phyloP scores from a whole-genome alignment of 1,139 yeast species.

The Protomyces macrosporus region DNA sequence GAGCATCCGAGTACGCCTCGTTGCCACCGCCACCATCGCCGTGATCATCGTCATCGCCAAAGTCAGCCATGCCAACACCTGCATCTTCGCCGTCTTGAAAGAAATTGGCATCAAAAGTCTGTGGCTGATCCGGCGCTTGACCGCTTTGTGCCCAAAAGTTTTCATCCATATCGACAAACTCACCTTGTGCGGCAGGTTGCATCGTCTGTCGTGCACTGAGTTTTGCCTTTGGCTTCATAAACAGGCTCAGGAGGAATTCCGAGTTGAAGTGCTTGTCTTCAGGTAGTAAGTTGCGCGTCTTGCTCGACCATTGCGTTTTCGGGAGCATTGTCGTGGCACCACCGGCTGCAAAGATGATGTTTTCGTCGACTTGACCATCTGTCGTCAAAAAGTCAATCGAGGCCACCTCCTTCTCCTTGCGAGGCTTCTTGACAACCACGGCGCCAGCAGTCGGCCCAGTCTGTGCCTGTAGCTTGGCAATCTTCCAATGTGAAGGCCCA shows the following conservation, averaged over 20 bases:
- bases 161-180: conserved; percentile 46
- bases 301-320: conserved; percentile 43
- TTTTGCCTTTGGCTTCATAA: conserved; percentile 56
- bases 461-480: conserved; percentile 47
- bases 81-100: conserved; percentile 41
- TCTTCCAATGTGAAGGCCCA: conserved; percentile 94
- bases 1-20: conserved; percentile 28
- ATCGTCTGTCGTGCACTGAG: conserved; percentile 24
- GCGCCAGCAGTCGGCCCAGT: not conserved
- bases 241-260: conserved; percentile 58
- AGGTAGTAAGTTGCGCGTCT: conserved; percentile 54
- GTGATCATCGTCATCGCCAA: conserved; percentile 32
- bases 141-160: conserved; percentile 61
- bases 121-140: conserved; percentile 34
- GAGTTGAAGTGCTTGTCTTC: conserved; percentile 72
- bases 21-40: conserved; percentile 29
- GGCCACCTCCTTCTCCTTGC: conserved; percentile 40
- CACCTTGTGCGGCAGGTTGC: conserved; percentile 16
- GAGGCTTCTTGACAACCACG: conserved; percentile 20
- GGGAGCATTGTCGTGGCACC: conserved; percentile 44
- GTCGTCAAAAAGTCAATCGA: conserved; percentile 51
- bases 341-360: conserved; percentile 50
- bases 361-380: conserved; percentile 46
- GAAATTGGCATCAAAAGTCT: conserved; percentile 46
- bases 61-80: conserved; percentile 31